phyloP scores from a whole-genome alignment of 2,329 filamentous ascomycete genomes.

The Fusarium tupiense region DNA sequence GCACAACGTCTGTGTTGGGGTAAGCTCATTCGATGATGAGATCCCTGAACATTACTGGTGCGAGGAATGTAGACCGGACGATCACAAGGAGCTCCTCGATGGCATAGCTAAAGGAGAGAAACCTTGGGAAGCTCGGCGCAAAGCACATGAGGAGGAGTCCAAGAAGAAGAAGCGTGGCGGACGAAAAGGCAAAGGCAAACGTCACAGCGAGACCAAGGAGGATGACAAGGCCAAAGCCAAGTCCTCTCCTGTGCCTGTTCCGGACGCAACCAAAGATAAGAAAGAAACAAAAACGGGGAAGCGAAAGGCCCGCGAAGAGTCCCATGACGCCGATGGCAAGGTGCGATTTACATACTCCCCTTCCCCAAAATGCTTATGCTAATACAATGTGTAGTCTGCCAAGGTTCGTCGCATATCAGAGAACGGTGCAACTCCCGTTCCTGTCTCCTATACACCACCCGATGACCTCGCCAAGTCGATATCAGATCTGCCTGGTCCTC shows the following conservation, averaged over 20 bases:
- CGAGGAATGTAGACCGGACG: slow-evolving; percentile 85
- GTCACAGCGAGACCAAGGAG: slow-evolving; percentile 70
- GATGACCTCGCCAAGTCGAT: slow-evolving; percentile 62
- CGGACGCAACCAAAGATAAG: slow-evolving; percentile 57
- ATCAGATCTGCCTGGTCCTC: slow-evolving; percentile 66
- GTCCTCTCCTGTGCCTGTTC: slow-evolving; percentile 51
- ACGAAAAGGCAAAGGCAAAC: slow-evolving; percentile 72
- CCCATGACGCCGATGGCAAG: slow-evolving; percentile 62
- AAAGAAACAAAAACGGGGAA: slow-evolving; percentile 62
- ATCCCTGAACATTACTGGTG: slow-evolving; percentile 90
- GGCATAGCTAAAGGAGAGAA: slow-evolving; percentile 83
- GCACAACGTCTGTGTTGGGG: slow-evolving; percentile 94
- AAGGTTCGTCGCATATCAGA: slow-evolving; percentile 66
- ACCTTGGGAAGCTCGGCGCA: slow-evolving; percentile 81
- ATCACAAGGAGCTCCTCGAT: slow-evolving; percentile 82
- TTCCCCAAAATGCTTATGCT: not conserved
- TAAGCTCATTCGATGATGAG: slow-evolving; percentile 80
- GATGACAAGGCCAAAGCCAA: slow-evolving; percentile 63
- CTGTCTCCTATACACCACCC: slow-evolving; percentile 58
- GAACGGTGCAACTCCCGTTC: slow-evolving; percentile 47
- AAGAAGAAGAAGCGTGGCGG: slow-evolving; percentile 66
- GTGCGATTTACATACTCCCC: slow-evolving; percentile 47
- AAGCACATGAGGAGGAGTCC: slow-evolving; percentile 70
- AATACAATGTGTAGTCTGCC: slow-evolving; percentile 47
- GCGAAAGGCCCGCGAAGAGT: slow-evolving; percentile 67